Evolutionary conservation across 1,284 basidiomycete genomes (phyloP).

Genomic region (Macrocystidia cucumis): DNA sequence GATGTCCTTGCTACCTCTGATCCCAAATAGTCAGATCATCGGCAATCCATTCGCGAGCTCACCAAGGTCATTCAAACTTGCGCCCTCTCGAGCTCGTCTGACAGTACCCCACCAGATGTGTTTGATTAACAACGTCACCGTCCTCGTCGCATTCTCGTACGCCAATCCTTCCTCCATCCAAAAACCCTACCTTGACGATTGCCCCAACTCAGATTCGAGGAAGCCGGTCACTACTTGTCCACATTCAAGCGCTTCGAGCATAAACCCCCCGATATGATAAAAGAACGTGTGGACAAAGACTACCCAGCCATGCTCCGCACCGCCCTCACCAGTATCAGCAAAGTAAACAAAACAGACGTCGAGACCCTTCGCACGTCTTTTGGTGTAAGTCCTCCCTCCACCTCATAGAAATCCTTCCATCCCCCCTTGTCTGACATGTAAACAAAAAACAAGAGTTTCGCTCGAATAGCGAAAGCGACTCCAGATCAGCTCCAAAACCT

Average conservation of each 20-base stretch:
- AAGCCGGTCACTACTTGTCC: slow-evolving; percentile 88
- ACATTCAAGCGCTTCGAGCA: slow-evolving; percentile 93
- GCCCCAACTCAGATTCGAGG: slow-evolving; percentile 61
- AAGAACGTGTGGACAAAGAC: slow-evolving; percentile 87
- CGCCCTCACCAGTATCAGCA: slow-evolving; percentile 86
- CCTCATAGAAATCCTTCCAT: slow-evolving; percentile 4
- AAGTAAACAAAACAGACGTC: slow-evolving; percentile 97
- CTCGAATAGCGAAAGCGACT: slow-evolving; percentile 67
- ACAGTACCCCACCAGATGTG: slow-evolving; percentile 44
- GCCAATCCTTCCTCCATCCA: slow-evolving; percentile 16
- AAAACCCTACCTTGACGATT: not conserved
- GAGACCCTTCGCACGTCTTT: slow-evolving; percentile 90
- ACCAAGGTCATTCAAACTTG: slow-evolving; percentile 56
- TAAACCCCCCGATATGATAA: slow-evolving; percentile 90
- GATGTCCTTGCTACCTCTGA: not conserved
- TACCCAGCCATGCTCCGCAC: slow-evolving; percentile 78
- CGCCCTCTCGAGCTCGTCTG: slow-evolving; percentile 3
- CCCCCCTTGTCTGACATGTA: slow-evolving; percentile 4
- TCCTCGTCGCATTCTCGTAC: slow-evolving; percentile 91
- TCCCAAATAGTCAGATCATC: slow-evolving; percentile 71
- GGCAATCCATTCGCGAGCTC: slow-evolving; percentile 85
- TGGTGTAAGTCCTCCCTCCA: slow-evolving; percentile 55
- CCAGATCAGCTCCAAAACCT: slow-evolving; percentile 74
- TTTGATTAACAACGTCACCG: slow-evolving; percentile 87
- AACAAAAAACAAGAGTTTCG: slow-evolving; percentile 76